Conservation (phyloP, 2,329 filamentous ascomycete genomes). For the Aureobasidium musti region DNA sequence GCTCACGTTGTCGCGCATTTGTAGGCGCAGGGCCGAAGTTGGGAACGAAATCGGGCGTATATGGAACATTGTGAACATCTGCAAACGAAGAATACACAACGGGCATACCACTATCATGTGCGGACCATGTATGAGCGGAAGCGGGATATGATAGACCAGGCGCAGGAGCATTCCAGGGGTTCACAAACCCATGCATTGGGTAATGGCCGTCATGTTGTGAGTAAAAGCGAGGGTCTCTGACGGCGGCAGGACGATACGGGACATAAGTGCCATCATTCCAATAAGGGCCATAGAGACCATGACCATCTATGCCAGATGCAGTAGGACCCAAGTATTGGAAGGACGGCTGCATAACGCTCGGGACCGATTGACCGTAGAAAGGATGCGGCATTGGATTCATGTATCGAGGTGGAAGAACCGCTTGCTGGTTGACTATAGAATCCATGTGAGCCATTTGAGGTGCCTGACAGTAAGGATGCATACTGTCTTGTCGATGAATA, state of each 20-base stretch:
- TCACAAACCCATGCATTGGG: background rate
- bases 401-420: constrained; percentile 34
- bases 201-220: constrained; percentile 35
- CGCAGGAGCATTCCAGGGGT: background rate
- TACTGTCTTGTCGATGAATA: constrained; percentile 52
- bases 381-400: constrained; percentile 30
- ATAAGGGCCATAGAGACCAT: constrained; percentile 61
- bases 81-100: constrained; percentile 5
- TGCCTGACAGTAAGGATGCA: constrained; percentile 2
- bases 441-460: constrained; percentile 56
- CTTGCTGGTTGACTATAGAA: constrained; percentile 62
- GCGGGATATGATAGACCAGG: constrained; percentile 12
- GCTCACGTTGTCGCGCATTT: constrained; percentile 49
- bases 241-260: constrained; percentile 60
- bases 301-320: constrained; percentile 57
- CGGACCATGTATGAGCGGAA: constrained; percentile 14
- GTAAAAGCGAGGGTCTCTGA: constrained; percentile 55
- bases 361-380: constrained; percentile 51
- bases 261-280: constrained; percentile 65
- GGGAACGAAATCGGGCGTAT: background rate
- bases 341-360: constrained; percentile 61
- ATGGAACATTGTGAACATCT: constrained; percentile 5
- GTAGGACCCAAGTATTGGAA: constrained; percentile 62
- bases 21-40: constrained; percentile 43
- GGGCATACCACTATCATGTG: background rate